phyloP scores from a whole-genome alignment of 2,329 filamentous ascomycete genomes.

The Periconia sp. region DNA sequence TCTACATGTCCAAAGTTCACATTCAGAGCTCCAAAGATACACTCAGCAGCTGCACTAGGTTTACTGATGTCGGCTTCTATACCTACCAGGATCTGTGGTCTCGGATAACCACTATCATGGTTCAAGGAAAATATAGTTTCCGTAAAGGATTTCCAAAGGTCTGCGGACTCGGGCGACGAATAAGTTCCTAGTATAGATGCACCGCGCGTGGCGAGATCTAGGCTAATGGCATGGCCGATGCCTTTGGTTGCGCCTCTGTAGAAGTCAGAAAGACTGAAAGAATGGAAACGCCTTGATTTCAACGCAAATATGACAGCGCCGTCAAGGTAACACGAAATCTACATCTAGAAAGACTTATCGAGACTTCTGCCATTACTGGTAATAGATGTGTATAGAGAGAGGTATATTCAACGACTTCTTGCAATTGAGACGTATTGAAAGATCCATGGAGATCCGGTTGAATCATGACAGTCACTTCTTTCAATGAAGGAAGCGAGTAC shows the following conservation, averaged over 20 bases:
- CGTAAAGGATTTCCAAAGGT: slow-evolving; percentile 20
- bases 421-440: background rate
- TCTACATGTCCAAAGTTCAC: slow-evolving; percentile 17
- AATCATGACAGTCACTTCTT: background rate
- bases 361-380: background rate
- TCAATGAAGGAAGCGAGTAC: background rate
- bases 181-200: slow-evolving; percentile 31
- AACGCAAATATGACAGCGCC: background rate
- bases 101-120: no score
- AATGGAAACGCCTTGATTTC: background rate
- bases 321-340: background rate
- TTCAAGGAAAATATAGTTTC: no score
- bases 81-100: slow-evolving; percentile 15
- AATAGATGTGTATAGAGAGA: background rate
- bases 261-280: background rate
- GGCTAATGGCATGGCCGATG: slow-evolving; percentile 31
- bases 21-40: slow-evolving; percentile 13
- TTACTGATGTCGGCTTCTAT: slow-evolving; percentile 13
- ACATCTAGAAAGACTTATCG: background rate
- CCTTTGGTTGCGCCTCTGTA: slow-evolving; percentile 32
- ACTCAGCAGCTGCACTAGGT: slow-evolving; percentile 1
- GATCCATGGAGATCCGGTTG: background rate
- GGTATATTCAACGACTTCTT: background rate
- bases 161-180: slow-evolving; percentile 19
- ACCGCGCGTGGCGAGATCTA: slow-evolving; percentile 31